These are phyloP conservation scores for Aspergillus sp. DNA, from an alignment of 2,329 filamentous ascomycete species.

Conservation along the genomic window DNA sequence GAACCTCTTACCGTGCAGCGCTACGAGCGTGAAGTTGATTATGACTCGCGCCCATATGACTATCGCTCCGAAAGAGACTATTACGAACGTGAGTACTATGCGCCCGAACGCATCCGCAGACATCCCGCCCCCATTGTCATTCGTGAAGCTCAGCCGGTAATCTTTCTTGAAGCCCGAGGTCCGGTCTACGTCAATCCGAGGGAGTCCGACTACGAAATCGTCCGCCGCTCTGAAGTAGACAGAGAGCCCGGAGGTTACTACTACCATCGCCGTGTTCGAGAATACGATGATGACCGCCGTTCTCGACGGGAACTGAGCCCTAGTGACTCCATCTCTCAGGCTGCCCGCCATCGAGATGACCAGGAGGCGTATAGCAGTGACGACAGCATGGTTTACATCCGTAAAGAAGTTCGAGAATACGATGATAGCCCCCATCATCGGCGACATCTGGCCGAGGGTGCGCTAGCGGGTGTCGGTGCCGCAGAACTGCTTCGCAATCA, in stretches of 20 bases:
- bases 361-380: slow-evolving; percentile 57
- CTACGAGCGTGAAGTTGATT: slow-evolving; percentile 51
- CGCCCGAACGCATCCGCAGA: slow-evolving; percentile 49
- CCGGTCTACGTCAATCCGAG: slow-evolving; percentile 52
- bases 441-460: slow-evolving; percentile 64
- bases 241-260: slow-evolving; percentile 61
- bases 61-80: slow-evolving; percentile 48
- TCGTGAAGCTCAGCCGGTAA: slow-evolving; percentile 56
- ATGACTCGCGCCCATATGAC: slow-evolving; percentile 49
- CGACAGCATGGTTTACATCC: slow-evolving; percentile 63
- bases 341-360: slow-evolving; percentile 41
- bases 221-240: slow-evolving; percentile 59
- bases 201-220: slow-evolving; percentile 61
- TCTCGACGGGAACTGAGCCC: slow-evolving; percentile 52
- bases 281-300: slow-evolving; percentile 55
- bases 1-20: slow-evolving; percentile 45
- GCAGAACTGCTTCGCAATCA: slow-evolving; percentile 62
- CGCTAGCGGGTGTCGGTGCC: slow-evolving; percentile 61
- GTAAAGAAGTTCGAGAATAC: slow-evolving; percentile 50
- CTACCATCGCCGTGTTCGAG: slow-evolving; percentile 59
- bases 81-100: slow-evolving; percentile 46
- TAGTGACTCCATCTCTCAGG: slow-evolving; percentile 56
- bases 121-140: slow-evolving; percentile 56
- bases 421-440: slow-evolving; percentile 53
- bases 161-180: slow-evolving; percentile 56